Evolutionary conservation across 371 early-diverging fungal genomes (phyloP), one percentile per base, ranked within the genome.

Genomic region (Choanephora cucurbitarum): DNA sequence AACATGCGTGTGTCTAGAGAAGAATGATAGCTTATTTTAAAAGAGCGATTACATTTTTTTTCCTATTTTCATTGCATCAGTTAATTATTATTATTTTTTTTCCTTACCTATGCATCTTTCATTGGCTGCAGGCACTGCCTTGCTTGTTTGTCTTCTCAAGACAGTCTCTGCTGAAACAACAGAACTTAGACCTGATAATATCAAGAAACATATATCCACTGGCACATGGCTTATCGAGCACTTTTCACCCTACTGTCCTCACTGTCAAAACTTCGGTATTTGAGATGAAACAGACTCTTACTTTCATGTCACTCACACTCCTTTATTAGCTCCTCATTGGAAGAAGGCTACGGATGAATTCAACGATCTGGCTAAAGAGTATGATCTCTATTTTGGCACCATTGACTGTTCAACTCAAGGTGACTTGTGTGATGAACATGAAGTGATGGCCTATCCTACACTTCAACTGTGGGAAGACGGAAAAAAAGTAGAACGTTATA

Each of bases 351-450:
- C 76, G 37, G 64, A 75, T 1, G 67, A 77, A 11, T 55, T 74
- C 33, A 66, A 58, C 18, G 45, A 52, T 28, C 54, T 66, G 39
- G 60, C 53, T 42, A 55, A 43, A 2, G 66, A 63, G 7, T 70
- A 68, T 48, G 60, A 80, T 37, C 78, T 93, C 49, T 74, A 82
- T 56, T 77, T 95, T 64, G 92, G 81, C 19, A 85, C 88, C 45
- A 86, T 93, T 52, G 86, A 94, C 60, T 95, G 95, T 59, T 66
- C 81, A 0, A 64, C 75, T n/a, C 80, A 86, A 57, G 82, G 85
- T 34, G 79, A 86, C 48, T 63, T 90, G 22, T 91, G 91, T 58
- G 63, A 73, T n/a, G 78, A 75, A 15, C 81, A 91, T 52, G 44
- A 69, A 1, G 72, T 91, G 10, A 57, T 42, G 0, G 71, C 69